phyloP scores from a whole-genome alignment of 1,284 basidiomycete genomes.

The Neonothopanus nambi region DNA sequence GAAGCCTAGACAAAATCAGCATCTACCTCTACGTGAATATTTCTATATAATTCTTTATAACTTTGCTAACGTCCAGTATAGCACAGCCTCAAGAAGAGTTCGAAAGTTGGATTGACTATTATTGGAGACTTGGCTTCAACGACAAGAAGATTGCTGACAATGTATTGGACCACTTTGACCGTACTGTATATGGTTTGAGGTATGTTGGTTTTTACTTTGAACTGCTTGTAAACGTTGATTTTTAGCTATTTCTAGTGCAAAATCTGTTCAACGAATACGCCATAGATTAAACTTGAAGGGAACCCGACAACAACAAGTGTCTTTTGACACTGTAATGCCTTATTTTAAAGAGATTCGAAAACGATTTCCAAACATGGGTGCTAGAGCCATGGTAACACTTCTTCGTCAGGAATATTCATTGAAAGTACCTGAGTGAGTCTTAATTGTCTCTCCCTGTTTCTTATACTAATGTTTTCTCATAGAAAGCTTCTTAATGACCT shows the following conservation, averaged over 20 bases:
- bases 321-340: constrained; percentile 2
- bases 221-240: too few relatives aligned
- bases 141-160: constrained; percentile 12
- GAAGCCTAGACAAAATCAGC: constrained; percentile 2
- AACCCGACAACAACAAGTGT: constrained; percentile 1
- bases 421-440: constrained; percentile 11
- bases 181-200: constrained; percentile 10
- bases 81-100: not conserved
- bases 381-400: constrained; percentile 10
- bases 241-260: too few relatives aligned
- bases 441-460: not conserved
- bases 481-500: constrained; percentile 4
- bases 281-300: not conserved
- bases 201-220: not conserved
- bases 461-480: not conserved
- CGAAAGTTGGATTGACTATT: constrained; percentile 10
- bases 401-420: constrained; percentile 10
- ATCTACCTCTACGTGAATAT: not conserved
- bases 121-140: constrained; percentile 15
- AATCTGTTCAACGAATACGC: not conserved
- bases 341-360: constrained; percentile 5
- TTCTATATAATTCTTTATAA: not conserved
- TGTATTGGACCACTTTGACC: constrained; percentile 14
- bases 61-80: not conserved
- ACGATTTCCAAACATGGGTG: constrained; percentile 15